These are phyloP conservation scores for Gryganskiella cystojenkinii DNA, from an alignment of 192 early-diverging fungal genomes.

Conservation along the genomic window DNA sequence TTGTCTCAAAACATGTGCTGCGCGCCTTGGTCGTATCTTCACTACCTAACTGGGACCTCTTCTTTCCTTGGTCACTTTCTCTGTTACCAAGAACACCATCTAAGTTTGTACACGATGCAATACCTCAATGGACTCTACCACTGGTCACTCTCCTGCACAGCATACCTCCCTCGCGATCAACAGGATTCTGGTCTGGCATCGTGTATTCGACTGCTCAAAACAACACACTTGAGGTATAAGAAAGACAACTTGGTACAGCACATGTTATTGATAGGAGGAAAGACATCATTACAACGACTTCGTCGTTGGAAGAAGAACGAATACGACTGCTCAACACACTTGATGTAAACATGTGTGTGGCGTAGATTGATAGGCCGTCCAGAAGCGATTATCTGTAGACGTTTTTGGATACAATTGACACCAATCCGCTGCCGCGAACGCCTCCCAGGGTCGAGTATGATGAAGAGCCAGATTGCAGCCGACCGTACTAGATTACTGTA, in stretches of 20 bases:
- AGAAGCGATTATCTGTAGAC: neutral
- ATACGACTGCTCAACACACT: conserved; percentile 20
- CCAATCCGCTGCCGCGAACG: conserved; percentile 15
- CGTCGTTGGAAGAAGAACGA: no score
- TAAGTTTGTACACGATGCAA: conserved; percentile 21
- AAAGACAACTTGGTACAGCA: no score
- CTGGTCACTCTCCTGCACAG: conserved; percentile 17
- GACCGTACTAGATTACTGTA: no score
- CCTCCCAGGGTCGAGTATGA: conserved; percentile 17
- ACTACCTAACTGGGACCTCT: neutral
- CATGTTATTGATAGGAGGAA: no score
- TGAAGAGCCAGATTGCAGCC: no score
- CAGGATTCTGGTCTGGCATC: conserved; percentile 12
- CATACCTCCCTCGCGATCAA: conserved; percentile 16
- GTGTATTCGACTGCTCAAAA: no score
- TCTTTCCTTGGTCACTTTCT: neutral
- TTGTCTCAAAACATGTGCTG: conserved; percentile 4
- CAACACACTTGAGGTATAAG: no score
- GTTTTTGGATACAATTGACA: conserved; percentile 5
- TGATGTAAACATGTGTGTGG: conserved; percentile 8
- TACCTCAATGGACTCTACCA: conserved; percentile 23
- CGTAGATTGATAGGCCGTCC: neutral
- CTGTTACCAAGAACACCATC: conserved; percentile 10
- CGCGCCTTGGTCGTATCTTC: conserved; percentile 6
- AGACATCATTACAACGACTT: no score